Evolutionary conservation across 768 basidiomycete species (phyloP).

Genomic region (Suillus bovinus): DNA sequence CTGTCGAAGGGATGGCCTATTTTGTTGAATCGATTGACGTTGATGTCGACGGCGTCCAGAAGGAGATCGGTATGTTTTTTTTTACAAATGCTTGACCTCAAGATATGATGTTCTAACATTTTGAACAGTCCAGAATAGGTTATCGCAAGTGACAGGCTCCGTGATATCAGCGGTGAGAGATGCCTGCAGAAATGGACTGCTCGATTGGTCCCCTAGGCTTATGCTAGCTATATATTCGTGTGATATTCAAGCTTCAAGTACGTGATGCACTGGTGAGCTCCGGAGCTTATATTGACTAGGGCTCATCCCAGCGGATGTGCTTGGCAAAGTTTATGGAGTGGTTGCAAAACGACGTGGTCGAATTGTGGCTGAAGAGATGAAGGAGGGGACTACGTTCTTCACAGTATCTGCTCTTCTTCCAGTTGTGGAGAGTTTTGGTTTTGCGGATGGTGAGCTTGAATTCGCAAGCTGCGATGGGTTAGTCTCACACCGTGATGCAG

Average conservation of each 20-base stretch:
- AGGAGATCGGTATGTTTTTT: conserved; percentile 64
- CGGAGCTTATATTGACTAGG: conserved; percentile 15
- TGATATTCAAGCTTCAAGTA: conserved; percentile 97
- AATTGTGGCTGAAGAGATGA: conserved; percentile 98
- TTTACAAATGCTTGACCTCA: conserved; percentile 8
- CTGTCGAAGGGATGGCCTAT: conserved; percentile 90
- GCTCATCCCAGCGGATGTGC: conserved; percentile 73
- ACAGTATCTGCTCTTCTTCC: conserved; percentile 88
- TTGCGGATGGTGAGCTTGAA: conserved; percentile 78
- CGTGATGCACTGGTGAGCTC: conserved; percentile 31
- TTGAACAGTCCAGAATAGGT: conserved; percentile 67
- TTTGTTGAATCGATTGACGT: conserved; percentile 79
- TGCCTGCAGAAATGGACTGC: conserved; percentile 82
- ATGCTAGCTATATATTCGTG: conserved; percentile 99
- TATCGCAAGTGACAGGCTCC: conserved; percentile 87
- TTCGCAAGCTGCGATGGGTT: neutral
- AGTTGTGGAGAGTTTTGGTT: conserved; percentile 97
- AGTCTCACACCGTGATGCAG: conserved; percentile 40
- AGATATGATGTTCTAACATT: conserved; percentile 15
- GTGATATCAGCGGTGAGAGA: conserved; percentile 88
- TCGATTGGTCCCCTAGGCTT: conserved; percentile 97
- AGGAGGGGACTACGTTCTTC: conserved; percentile 95
- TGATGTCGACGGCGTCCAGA: conserved; percentile 56
- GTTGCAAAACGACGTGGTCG: conserved; percentile 88
- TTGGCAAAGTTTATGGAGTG: conserved; percentile 97